Evolutionary conservation across 768 basidiomycete species (phyloP).

Genomic region (Lactarius vividus): DNA sequence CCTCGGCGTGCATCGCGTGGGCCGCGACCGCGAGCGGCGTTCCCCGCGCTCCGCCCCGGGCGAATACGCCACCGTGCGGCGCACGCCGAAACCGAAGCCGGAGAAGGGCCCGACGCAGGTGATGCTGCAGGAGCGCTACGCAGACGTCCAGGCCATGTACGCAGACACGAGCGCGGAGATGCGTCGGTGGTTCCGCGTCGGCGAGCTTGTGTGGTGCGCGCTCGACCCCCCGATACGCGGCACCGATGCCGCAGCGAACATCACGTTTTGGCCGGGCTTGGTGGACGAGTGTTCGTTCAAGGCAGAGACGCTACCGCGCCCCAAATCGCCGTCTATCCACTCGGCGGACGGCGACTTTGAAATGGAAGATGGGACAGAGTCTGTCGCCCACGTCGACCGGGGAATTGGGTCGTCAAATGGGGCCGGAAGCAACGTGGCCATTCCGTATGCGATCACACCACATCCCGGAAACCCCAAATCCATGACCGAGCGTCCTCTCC

Average conservation of each 20-base stretch:
- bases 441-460: conserved; percentile 17
- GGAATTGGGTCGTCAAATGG: not conserved
- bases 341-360: conserved; percentile 29
- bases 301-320: conserved; percentile 40
- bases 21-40: conserved; percentile 20
- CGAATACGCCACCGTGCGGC: conserved; percentile 45
- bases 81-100: conserved; percentile 37
- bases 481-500: conserved; percentile 30
- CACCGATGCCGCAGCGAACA: conserved; percentile 41
- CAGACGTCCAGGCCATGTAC: conserved; percentile 60
- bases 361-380: conserved; percentile 25
- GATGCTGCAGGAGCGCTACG: conserved; percentile 60
- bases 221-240: conserved; percentile 51
- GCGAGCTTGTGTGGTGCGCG: conserved; percentile 71
- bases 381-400: not conserved
- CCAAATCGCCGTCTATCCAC: conserved; percentile 18
- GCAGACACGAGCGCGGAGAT: conserved; percentile 44
- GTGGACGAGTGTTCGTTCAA: conserved; percentile 57
- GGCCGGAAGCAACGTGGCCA: not conserved
- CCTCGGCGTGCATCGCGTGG: conserved; percentile 21
- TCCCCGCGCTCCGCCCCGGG: conserved; percentile 23
- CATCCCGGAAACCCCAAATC: conserved; percentile 16
- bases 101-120: conserved; percentile 40
- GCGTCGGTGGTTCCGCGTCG: conserved; percentile 61
- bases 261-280: conserved; percentile 72